Conservation (phyloP, 2,329 filamentous ascomycete genomes). For the Emmonsiellopsis sp. region DNA sequence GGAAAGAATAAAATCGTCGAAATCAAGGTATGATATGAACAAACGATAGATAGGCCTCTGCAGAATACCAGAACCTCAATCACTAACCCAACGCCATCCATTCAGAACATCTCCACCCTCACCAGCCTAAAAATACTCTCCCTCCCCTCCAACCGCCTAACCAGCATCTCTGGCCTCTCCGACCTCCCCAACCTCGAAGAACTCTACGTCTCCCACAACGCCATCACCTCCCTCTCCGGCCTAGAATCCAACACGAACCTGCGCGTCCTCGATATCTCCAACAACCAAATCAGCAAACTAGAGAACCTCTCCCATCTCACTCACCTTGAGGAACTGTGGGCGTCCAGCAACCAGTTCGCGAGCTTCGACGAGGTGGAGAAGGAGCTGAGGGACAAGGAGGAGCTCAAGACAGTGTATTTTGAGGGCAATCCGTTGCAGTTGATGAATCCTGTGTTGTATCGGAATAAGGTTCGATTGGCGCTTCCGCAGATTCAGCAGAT, state of each 20-base stretch:
- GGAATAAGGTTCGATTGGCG: conserved; percentile 84
- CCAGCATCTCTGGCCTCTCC: conserved; percentile 64
- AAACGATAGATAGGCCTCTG: background rate
- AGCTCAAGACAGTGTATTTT: conserved; percentile 85
- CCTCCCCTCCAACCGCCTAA: conserved; percentile 91
- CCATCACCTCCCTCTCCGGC: conserved; percentile 66
- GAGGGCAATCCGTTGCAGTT: conserved; percentile 88
- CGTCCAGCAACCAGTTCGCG: conserved; percentile 71
- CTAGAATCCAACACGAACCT: conserved; percentile 59
- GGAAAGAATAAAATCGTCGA: conserved; percentile 94
- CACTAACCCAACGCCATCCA: background rate
- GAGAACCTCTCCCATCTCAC: conserved; percentile 58
- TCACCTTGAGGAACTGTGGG: conserved; percentile 85
- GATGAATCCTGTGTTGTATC: conserved; percentile 69
- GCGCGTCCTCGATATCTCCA: conserved; percentile 76
- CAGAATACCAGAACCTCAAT: background rate
- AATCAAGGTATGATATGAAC: conserved; percentile 46
- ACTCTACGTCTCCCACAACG: conserved; percentile 91
- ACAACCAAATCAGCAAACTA: conserved; percentile 71
- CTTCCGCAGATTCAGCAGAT: conserved; percentile 86
- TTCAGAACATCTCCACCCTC: conserved; percentile 57
- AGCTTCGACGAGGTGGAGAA: conserved; percentile 75
- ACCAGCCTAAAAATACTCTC: conserved; percentile 77
- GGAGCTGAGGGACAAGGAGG: conserved; percentile 66
- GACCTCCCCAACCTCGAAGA: conserved; percentile 71